These are phyloP conservation scores for Trichoderma aggressivum DNA, from an alignment of 2,329 filamentous ascomycete genomes.

Conservation along the genomic window DNA sequence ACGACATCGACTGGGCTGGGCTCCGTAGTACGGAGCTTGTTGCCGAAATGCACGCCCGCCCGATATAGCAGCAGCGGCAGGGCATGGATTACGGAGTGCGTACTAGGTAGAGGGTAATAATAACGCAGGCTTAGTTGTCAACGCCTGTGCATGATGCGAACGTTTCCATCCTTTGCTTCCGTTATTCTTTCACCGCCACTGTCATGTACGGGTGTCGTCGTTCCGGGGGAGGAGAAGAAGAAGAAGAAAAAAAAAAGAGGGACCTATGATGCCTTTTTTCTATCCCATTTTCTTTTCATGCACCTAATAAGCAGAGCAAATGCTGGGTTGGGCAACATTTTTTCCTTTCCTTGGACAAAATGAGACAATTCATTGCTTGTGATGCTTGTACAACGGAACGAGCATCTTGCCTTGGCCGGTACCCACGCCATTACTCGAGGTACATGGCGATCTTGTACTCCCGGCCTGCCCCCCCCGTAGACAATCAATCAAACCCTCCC, in stretches of 20 bases:
- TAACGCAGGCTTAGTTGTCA: conserved; percentile 13
- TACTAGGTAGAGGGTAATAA: background rate
- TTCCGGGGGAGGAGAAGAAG: too few relatives aligned
- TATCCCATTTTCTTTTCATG: background rate
- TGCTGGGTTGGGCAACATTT: conserved; percentile 1
- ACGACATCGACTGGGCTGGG: background rate
- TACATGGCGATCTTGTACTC: background rate
- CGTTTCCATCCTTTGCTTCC: background rate
- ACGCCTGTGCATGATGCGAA: conserved; percentile 13
- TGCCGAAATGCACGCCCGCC: background rate
- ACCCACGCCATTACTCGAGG: background rate
- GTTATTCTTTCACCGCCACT: conserved; percentile 12
- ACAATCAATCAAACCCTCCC: background rate
- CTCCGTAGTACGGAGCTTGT: background rate
- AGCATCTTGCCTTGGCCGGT: background rate
- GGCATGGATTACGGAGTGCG: too few relatives aligned
- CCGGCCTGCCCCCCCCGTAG: background rate
- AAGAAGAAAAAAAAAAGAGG: too few relatives aligned
- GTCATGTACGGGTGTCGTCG: background rate
- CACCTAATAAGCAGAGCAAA: background rate
- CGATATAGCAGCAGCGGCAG: background rate
- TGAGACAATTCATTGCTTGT: background rate
- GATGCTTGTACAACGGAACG: background rate
- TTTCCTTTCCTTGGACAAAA: background rate
- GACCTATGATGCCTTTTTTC: background rate